Percentiles rank a stretch among this genome's conserved stretches.
Conservation (phyloP, 768 basidiomycete genomes). For the Boletus subparvulus region DNA sequence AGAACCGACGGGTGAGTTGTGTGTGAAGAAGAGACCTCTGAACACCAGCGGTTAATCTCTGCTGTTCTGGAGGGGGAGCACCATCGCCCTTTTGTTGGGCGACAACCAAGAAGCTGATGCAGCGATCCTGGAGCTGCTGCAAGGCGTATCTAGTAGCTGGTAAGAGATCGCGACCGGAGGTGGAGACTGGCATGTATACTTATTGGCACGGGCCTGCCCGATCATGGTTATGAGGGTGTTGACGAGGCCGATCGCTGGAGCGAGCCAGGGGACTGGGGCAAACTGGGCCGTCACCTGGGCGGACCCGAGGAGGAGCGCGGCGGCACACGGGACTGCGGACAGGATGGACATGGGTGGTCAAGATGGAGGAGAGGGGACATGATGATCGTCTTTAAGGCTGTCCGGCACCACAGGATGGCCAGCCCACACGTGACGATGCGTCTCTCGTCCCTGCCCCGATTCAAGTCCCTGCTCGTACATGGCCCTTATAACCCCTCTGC, state of each 20-base stretch:
- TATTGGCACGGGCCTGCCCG: constrained; percentile 48
- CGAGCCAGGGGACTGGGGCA: constrained; percentile 48
- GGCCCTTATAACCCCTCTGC: constrained; percentile 67
- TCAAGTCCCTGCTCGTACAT: constrained; percentile 57
- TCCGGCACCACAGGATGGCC: constrained; percentile 21
- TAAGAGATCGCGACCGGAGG: constrained; percentile 3
- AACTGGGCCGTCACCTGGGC: constrained; percentile 50
- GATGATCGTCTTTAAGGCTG: constrained; percentile 2
- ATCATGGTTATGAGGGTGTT: constrained; percentile 46
- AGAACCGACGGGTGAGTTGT: constrained; percentile 1
- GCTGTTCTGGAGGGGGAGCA: constrained; percentile 30
- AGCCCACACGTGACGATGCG: constrained; percentile 31
- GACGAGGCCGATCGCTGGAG: constrained; percentile 41
- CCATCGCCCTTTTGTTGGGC: constrained; percentile 36
- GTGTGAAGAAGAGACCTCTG: constrained; percentile 26
- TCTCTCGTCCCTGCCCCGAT: constrained; percentile 52
- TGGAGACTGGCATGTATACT: constrained; percentile 31
- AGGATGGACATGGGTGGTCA: constrained; percentile 13
- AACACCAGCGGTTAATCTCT: constrained; percentile 33
- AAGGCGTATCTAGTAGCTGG: constrained; percentile 38
- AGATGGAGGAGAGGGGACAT: background rate
- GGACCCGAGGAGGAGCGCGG: constrained; percentile 14
- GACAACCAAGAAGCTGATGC: constrained; percentile 41
- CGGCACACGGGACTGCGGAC: constrained; percentile 10
- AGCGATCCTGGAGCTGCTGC: constrained; percentile 46